Conservation (phyloP, 2,329 filamentous ascomycete genomes). For the Camillea tinctor region DNA sequence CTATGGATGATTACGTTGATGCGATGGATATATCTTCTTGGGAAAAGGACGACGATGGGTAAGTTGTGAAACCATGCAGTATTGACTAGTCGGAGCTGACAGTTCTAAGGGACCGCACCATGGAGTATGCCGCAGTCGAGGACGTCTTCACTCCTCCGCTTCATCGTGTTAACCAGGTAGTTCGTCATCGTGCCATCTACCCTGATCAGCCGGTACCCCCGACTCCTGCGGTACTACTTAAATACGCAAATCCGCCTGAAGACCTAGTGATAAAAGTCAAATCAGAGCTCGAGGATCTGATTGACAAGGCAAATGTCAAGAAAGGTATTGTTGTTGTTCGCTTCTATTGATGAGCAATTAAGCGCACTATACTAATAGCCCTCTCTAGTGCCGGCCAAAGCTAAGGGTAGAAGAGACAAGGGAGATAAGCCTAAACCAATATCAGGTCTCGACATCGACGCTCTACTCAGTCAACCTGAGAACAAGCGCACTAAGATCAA, state of each 20-base stretch:
- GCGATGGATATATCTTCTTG: slow-evolving; percentile 81
- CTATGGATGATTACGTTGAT: slow-evolving; percentile 92
- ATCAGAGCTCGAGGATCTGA: slow-evolving; percentile 61
- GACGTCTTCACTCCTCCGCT: slow-evolving; percentile 81
- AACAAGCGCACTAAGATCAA: slow-evolving; percentile 41
- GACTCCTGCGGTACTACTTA: slow-evolving; percentile 62
- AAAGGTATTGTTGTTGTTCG: slow-evolving; percentile 53
- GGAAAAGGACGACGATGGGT: slow-evolving; percentile 74
- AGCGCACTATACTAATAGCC: slow-evolving; percentile 28
- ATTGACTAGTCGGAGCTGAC: slow-evolving; percentile 34
- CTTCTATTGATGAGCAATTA: background rate
- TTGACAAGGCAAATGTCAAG: slow-evolving; percentile 75
- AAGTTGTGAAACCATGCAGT: slow-evolving; percentile 24
- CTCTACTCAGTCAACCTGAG: slow-evolving; percentile 55
- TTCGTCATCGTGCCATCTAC: slow-evolving; percentile 78
- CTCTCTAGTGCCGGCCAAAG: slow-evolving; percentile 70
- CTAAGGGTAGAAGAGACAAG: slow-evolving; percentile 68
- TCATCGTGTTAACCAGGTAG: slow-evolving; percentile 85
- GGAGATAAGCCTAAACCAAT: slow-evolving; percentile 70
- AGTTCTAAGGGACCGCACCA: slow-evolving; percentile 27
- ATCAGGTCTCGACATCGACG: slow-evolving; percentile 84
- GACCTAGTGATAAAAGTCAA: slow-evolving; percentile 60
- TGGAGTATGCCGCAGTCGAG: slow-evolving; percentile 74
- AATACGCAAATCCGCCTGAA: slow-evolving; percentile 70
- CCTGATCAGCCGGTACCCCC: slow-evolving; percentile 63